These are phyloP conservation scores for sorghum (Sorghum bicolor) DNA, from an alignment of 176 grass and related monocot genomes.

Conservation along the genomic window DNA sequence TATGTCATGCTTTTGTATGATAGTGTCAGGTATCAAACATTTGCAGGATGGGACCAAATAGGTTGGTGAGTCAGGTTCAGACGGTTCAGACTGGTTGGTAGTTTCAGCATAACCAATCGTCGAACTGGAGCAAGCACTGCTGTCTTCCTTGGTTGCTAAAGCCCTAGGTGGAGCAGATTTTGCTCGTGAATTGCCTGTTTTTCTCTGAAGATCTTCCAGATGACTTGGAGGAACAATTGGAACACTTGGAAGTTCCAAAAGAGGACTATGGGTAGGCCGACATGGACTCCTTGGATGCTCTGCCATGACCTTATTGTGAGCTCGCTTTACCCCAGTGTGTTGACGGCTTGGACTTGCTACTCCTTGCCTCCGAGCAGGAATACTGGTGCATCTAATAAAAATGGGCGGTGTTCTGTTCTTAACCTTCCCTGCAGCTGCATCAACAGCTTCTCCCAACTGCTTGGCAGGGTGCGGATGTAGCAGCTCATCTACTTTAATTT, in stretches of 20 bases:
- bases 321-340: slow-evolving; percentile 47
- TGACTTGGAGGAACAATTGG: slow-evolving; percentile 37
- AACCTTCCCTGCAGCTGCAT: slow-evolving; percentile 32
- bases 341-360: slow-evolving; percentile 44
- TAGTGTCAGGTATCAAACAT: slow-evolving; percentile 26
- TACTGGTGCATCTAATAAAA: slow-evolving; percentile 41
- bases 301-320: slow-evolving; percentile 31
- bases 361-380: slow-evolving; percentile 39
- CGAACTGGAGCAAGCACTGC: slow-evolving; percentile 27
- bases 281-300: slow-evolving; percentile 54
- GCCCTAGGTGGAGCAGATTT: slow-evolving; percentile 41
- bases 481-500: slow-evolving; percentile 36
- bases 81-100: slow-evolving; percentile 40
- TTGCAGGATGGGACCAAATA: slow-evolving; percentile 32
- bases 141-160: slow-evolving; percentile 30
- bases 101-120: slow-evolving; percentile 29
- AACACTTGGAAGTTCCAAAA: slow-evolving; percentile 24
- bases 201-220: slow-evolving; percentile 29
- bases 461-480: slow-evolving; percentile 45
- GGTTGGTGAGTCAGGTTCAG: slow-evolving; percentile 44
- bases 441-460: slow-evolving; percentile 37
- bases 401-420: slow-evolving; percentile 41
- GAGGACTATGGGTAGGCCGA: slow-evolving; percentile 16
- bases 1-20: slow-evolving; percentile 36
- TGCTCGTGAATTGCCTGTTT: slow-evolving; percentile 20